A percentile compares a stretch with the other conserved stretches of the same genome.
phyloP scores from a whole-genome alignment of 129 eudicot genomes.

The Oenanthe sinensis region DNA sequence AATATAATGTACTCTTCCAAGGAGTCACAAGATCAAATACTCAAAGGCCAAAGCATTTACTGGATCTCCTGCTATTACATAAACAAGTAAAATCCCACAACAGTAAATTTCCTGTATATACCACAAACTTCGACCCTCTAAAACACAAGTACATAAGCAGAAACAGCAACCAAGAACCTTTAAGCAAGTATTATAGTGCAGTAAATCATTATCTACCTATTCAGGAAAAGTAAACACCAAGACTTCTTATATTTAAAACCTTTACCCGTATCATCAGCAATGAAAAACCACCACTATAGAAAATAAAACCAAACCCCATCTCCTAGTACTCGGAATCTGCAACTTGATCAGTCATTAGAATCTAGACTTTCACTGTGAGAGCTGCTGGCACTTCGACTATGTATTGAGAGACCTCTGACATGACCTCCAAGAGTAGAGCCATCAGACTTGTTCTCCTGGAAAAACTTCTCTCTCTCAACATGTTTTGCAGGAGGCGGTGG shows the following conservation, averaged over 20 bases:
- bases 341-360: conserved; percentile 30
- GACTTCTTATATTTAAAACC: conserved; percentile 6
- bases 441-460: conserved; percentile 66
- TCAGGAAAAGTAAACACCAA: background rate
- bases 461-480: conserved; percentile 80
- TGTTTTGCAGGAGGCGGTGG: conserved; percentile 99
- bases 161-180: background rate
- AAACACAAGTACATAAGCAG: background rate
- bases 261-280: background rate
- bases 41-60: background rate
- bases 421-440: conserved; percentile 56
- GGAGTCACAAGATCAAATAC: background rate
- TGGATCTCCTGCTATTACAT: background rate
- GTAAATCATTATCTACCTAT: background rate
- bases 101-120: background rate
- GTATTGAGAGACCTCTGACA: conserved; percentile 73
- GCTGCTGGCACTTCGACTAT: conserved; percentile 71
- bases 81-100: background rate
- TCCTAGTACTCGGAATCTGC: background rate
- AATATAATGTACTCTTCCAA: too few species aligned
- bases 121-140: background rate
- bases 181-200: background rate
- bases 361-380: conserved; percentile 65
- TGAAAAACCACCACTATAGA: background rate
- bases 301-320: background rate